A percentile compares a stretch with the other conserved stretches of the same genome.
Conservation (phyloP, 257 asterid genomes). For the Cinchona pubescens region DNA sequence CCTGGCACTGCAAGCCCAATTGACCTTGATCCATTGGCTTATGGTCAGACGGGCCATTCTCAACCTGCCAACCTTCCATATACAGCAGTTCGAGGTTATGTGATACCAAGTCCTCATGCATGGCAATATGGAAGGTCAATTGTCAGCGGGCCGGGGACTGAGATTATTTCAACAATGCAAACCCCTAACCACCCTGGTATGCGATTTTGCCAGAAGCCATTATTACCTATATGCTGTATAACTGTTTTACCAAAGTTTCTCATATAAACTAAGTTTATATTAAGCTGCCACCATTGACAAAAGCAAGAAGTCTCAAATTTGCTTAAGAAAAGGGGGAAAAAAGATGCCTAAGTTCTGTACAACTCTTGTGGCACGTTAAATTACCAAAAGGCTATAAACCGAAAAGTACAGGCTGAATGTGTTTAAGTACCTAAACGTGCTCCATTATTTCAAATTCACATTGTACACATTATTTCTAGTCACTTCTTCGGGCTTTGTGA, state of each 20-base stretch:
- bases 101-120: constrained; percentile 19
- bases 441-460: background rate
- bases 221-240: background rate
- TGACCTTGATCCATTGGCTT: constrained; percentile 5
- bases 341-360: background rate
- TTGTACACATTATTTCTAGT: background rate
- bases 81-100: constrained; percentile 22
- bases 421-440: background rate
- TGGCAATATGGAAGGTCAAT: constrained; percentile 26
- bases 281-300: background rate
- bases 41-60: constrained; percentile 21
- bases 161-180: constrained; percentile 21
- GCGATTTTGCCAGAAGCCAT: background rate
- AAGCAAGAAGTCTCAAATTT: too few relatives aligned
- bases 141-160: constrained; percentile 22
- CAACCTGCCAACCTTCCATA: constrained; percentile 21
- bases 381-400: background rate
- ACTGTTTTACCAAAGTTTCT: background rate
- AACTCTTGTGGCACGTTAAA: background rate
- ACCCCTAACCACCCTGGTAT: constrained; percentile 28
- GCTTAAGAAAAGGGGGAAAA: background rate
- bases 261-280: background rate
- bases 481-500: background rate
- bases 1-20: constrained; percentile 20
- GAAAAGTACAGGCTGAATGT: background rate